phyloP scores from a whole-genome alignment of 176 grass and related monocot species.

The Phyllostachys edulis region DNA sequence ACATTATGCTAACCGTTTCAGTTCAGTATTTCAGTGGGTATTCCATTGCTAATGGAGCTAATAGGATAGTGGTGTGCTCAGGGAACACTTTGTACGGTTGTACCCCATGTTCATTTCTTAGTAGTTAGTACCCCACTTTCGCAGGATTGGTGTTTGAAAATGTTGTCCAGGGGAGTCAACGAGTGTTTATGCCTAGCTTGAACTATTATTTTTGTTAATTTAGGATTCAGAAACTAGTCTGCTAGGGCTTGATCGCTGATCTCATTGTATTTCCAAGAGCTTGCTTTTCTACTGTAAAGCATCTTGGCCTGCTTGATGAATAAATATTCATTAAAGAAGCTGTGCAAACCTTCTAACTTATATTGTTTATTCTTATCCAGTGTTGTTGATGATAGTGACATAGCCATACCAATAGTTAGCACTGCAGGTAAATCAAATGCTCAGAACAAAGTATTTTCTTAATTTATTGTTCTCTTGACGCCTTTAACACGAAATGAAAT shows the following conservation, averaged over 20 bases:
- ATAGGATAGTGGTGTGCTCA: not conserved
- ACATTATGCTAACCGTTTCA: not conserved
- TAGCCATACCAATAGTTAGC: constrained; percentile 19
- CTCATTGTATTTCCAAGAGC: constrained; percentile 6
- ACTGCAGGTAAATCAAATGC: constrained; percentile 27
- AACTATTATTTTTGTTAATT: not conserved
- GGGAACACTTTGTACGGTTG: not conserved
- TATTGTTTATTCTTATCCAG: constrained; percentile 39
- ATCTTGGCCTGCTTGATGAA: constrained; percentile 14
- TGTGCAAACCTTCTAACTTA: not conserved
- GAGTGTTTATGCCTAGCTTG: not conserved
- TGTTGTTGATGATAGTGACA: constrained; percentile 67
- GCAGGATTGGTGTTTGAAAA: not conserved
- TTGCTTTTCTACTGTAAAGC: not conserved
- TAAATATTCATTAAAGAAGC: not conserved
- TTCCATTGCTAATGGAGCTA: constrained; percentile 1
- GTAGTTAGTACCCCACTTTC: not conserved
- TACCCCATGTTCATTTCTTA: constrained; percentile 8
- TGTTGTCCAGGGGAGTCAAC: not conserved
- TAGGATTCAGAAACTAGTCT: constrained; percentile 6
- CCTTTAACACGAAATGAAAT: not conserved
- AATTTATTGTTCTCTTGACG: not conserved
- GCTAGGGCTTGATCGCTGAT: not conserved
- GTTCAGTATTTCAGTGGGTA: not conserved
- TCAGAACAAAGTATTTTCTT: not conserved